phyloP scores from a whole-genome alignment of 2,329 filamentous ascomycete species.

The Waltergamsia citrina region DNA sequence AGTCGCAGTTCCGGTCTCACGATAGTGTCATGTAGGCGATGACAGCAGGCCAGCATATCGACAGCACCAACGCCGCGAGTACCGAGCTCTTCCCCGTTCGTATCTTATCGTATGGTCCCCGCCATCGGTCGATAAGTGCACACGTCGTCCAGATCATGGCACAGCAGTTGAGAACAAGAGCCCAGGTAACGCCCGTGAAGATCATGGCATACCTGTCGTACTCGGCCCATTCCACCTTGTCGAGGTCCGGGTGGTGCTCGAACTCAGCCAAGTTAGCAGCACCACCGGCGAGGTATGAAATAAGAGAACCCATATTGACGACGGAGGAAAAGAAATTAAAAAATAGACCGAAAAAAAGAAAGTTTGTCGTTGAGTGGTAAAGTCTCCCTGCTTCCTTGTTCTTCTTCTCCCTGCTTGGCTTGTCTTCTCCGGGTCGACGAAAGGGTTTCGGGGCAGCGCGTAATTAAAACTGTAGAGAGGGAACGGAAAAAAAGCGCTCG shows the following conservation, averaged over 20 bases:
- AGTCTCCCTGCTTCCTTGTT: not conserved
- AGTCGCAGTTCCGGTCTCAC: too few relatives aligned
- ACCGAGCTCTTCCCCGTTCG: slow-evolving; percentile 16
- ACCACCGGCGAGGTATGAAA: too few relatives aligned
- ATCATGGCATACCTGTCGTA: slow-evolving; percentile 19
- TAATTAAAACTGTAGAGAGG: not conserved
- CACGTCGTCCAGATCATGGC: slow-evolving; percentile 31
- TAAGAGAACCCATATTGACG: too few relatives aligned
- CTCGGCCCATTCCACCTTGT: slow-evolving; percentile 19
- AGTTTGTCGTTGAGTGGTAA: slow-evolving; percentile 29
- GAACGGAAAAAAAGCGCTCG: not conserved
- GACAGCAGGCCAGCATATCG: slow-evolving; percentile 24
- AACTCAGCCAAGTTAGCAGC: too few relatives aligned
- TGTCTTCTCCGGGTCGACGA: not conserved
- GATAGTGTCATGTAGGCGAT: slow-evolving; percentile 22
- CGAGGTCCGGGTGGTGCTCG: slow-evolving; percentile 27
- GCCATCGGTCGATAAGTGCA: slow-evolving; percentile 31
- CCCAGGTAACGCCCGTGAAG: slow-evolving; percentile 24
- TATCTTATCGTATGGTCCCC: slow-evolving; percentile 24
- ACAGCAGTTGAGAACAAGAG: slow-evolving; percentile 21
- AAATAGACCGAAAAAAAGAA: too few relatives aligned
- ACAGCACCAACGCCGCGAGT: slow-evolving; percentile 19
- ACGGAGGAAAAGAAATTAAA: too few relatives aligned
- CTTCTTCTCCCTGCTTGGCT: not conserved
- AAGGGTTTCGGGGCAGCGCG: not conserved